Evolutionary conservation across 345 rosid genomes (phyloP), one percentile per base, ranked within the genome.

Genomic region (Syzygium oleosum): DNA sequence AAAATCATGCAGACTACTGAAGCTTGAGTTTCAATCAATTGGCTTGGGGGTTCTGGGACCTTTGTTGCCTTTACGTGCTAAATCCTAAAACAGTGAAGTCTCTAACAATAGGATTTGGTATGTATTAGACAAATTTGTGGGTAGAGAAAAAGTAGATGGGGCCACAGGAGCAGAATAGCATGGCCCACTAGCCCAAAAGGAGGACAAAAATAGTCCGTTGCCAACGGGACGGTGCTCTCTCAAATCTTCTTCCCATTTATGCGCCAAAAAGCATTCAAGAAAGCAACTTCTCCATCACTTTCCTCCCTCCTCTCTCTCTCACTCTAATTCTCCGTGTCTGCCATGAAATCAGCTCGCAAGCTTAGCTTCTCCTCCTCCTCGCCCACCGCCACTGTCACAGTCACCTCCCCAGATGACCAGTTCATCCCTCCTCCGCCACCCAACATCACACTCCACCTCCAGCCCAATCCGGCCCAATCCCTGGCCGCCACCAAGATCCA

Each of bases 401-500:
- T 49, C 43, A 73, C 73, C 51, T 54, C 59, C 55, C 53, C 87
- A 92, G 90, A 88, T 91, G 83, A 94, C 92, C 85, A 77, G 6
- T 89, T 31, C 88, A 85, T 51, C 56, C 85, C 86, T 88, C 92
- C 55, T 6, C 91, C 56, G 84, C 85, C 84, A 25, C 88, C 80
- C 80, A 73, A 73, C 80, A 38, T 73, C 80, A 73, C 23, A 12
- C 80, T 73, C 80, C 80, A 38, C 49, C 80, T 73, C 49, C 80
- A 73, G 10, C 80, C 80, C 80, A 73, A 73, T 22, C 80, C 38
- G 19, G 49, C 80, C 25, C 80, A 73, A 19, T 73, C 88, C 15
- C 78, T n/a, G 2, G 92, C 95, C 17, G 96, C 98, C 87, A 68
- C 94, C 87, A 89, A 92, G 90, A 96, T 97, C 92, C 99, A 96